Evolutionary conservation across 345 rosid species (phyloP), one percentile per base, ranked within the genome.

Genomic region (Excoecaria agallocha): DNA sequence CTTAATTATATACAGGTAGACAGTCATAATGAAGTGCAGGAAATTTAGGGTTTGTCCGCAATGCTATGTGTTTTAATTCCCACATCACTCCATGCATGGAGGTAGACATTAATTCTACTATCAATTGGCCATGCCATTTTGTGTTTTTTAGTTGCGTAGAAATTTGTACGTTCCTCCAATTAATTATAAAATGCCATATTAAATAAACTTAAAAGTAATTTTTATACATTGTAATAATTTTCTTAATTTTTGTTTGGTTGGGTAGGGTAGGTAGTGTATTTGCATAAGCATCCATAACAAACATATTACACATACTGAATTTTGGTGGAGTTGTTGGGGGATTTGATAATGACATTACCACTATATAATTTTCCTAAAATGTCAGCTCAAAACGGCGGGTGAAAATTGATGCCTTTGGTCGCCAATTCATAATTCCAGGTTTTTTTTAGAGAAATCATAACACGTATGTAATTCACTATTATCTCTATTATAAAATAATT

Each of bases 281-380:
- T 63, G 77, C 78, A 77, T 82, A 67, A 30, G 57, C 45, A 66
- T 62, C 72, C 66, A 77, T 37, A 37, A 5, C 19, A 22, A 55
- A 45, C 58, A 20, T 71, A 58, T 30, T 30, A 30, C 22, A 63
- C 39, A 6, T 51, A 56, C 3, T 39, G 46, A 80, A 4, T 1
- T 78, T 71, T 71, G 77, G 84, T 83, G 86, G 83, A 85, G 83
- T 81, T 74, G 83, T 78, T 82, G 76, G 78, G 1, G 74, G 73
- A 72, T 79, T 77, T 76, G 58, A 72, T 65, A 62, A 74, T 69
- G 55, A 10, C 61, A 59, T 60, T 70, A 38, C 24, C 45, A 46
- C 45, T 11, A 60, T 11, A 60, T 17, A 39, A 39, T 22, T 43
- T 58, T 58, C 55, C 51, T 74, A 52, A 51, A 51, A 37, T 37